Percentiles rank a stretch among this genome's conserved stretches.
phyloP scores from a whole-genome alignment of 345 rosid genomes.

The Bruguiera parviflora region DNA sequence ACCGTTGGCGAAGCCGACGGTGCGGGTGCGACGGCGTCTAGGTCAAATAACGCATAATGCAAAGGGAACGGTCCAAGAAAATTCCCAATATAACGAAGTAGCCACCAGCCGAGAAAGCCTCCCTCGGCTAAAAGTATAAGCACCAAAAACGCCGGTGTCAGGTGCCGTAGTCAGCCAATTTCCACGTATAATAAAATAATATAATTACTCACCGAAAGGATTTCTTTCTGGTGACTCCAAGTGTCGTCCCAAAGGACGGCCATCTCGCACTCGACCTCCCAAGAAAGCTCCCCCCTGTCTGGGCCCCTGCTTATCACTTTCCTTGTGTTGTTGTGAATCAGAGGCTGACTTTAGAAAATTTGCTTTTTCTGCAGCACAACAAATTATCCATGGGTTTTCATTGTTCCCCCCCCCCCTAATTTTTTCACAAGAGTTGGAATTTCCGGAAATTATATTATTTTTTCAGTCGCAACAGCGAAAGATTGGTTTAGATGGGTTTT shows the following conservation, averaged over 20 bases:
- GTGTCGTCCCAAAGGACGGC: slow-evolving; percentile 14
- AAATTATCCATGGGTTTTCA: neutral
- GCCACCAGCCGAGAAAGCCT: neutral
- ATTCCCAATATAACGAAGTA: neutral
- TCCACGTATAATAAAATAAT: neutral
- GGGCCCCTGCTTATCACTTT: neutral
- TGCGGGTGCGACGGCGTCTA: neutral
- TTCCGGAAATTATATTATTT: too few relatives aligned
- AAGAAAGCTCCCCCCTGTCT: neutral
- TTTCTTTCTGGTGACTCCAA: neutral
- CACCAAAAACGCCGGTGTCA: slow-evolving; percentile 2
- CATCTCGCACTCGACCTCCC: slow-evolving; percentile 18
- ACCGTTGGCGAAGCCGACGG: slow-evolving; percentile 17
- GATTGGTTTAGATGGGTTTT: too few relatives aligned
- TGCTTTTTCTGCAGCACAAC: neutral
- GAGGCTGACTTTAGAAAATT: neutral
- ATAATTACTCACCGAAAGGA: too few relatives aligned
- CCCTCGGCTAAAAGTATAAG: neutral
- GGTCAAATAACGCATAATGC: slow-evolving; percentile 3
- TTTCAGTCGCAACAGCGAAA: too few relatives aligned
- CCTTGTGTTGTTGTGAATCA: neutral
- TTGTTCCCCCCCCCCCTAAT: too few relatives aligned
- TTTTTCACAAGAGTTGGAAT: too few relatives aligned
- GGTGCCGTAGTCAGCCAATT: neutral
- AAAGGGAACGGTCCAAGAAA: neutral